A percentile compares a stretch with the other conserved stretches of the same genome.
phyloP scores from a whole-genome alignment of 345 rosid species.

The Kernera saxatilis region DNA sequence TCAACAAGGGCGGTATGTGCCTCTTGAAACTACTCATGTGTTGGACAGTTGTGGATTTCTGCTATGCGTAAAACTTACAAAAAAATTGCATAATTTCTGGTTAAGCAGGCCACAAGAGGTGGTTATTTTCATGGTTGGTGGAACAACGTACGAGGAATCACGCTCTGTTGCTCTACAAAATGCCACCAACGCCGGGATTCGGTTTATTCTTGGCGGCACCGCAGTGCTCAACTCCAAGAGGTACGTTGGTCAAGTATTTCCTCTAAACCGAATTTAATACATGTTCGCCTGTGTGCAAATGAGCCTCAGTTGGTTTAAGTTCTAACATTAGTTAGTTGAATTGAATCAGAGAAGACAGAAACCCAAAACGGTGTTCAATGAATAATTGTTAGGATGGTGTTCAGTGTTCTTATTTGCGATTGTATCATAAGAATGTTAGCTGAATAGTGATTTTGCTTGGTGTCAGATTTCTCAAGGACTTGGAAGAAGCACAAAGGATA shows the following conservation, averaged over 20 bases:
- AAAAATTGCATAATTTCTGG: neutral
- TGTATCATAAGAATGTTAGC: neutral
- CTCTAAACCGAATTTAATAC: neutral
- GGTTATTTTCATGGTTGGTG: slow-evolving; percentile 86
- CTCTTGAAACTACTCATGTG: neutral
- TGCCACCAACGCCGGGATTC: slow-evolving; percentile 71
- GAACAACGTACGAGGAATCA: slow-evolving; percentile 95
- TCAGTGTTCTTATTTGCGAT: neutral
- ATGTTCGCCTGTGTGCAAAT: neutral
- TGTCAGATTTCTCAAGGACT: slow-evolving; percentile 77
- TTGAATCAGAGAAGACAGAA: no score
- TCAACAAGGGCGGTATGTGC: slow-evolving; percentile 89
- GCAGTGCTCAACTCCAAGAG: slow-evolving; percentile 79
- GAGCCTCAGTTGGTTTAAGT: neutral
- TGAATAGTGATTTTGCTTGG: neutral
- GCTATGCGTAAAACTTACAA: neutral
- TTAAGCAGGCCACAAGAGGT: slow-evolving; percentile 85
- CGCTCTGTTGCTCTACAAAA: slow-evolving; percentile 78
- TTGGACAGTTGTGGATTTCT: neutral
- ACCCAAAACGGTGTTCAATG: no score
- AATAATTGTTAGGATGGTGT: neutral
- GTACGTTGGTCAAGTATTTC: slow-evolving; percentile 28
- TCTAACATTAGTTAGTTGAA: no score
- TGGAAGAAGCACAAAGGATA: slow-evolving; percentile 76
- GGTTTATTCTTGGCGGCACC: slow-evolving; percentile 84